Conservation (phyloP, 192 early-diverging fungal genomes). For the Allomyces javanicus region DNA sequence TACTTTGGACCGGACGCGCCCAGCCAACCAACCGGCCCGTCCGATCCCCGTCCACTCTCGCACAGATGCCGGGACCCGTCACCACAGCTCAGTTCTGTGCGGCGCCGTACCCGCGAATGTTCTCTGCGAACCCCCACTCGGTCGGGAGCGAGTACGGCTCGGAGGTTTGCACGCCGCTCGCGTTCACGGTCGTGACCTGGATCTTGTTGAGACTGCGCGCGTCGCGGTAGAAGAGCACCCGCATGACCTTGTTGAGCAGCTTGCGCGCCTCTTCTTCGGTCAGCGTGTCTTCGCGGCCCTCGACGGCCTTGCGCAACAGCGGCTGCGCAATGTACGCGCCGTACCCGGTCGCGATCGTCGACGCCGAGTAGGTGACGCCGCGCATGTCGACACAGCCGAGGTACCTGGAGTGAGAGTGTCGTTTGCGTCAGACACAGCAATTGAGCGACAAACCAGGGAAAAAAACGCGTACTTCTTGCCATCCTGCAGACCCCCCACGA, state of each 20-base stretch:
- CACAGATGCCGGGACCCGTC: too few species aligned
- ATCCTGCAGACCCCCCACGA: slow-evolving; percentile 69
- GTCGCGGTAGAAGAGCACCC: slow-evolving; percentile 88
- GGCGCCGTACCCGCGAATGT: slow-evolving; percentile 52
- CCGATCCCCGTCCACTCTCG: too few species aligned
- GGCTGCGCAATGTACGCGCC: slow-evolving; percentile 79
- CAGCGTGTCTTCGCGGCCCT: slow-evolving; percentile 63
- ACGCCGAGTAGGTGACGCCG: slow-evolving; percentile 80
- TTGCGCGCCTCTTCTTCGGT: slow-evolving; percentile 75
- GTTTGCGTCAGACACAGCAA: not conserved
- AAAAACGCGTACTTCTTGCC: slow-evolving; percentile 34
- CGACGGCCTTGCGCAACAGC: slow-evolving; percentile 74
- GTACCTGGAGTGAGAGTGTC: slow-evolving; percentile 23
- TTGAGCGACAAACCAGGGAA: not conserved
- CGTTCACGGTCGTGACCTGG: slow-evolving; percentile 78
- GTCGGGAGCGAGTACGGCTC: slow-evolving; percentile 71
- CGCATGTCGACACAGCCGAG: slow-evolving; percentile 81
- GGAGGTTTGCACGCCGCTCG: slow-evolving; percentile 56
- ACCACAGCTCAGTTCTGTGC: not conserved
- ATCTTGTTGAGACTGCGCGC: slow-evolving; percentile 81
- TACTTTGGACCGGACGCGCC: too few species aligned
- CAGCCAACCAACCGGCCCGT: too few species aligned
- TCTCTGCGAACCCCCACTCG: slow-evolving; percentile 82
- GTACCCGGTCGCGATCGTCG: slow-evolving; percentile 86
- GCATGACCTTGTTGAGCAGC: slow-evolving; percentile 73